A percentile compares a stretch with the other conserved stretches of the same genome.
Conservation (phyloP, 441 rosid genomes). For the Bruguiera hainesii region DNA sequence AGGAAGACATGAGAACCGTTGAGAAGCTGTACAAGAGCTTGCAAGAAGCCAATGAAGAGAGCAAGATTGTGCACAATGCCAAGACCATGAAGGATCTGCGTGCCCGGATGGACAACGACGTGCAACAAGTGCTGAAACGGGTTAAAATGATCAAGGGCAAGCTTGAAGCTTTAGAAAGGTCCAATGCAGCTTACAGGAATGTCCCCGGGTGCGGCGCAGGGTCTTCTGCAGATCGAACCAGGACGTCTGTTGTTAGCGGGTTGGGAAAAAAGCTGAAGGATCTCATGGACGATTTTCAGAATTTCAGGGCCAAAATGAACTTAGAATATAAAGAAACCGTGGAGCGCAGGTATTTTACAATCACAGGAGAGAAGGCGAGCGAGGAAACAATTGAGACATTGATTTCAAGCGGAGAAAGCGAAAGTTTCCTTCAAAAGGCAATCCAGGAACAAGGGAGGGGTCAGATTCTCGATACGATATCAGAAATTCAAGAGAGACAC, state of each 20-base stretch:
- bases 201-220: slow-evolving; percentile 71
- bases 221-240: slow-evolving; percentile 60
- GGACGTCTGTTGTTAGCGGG: slow-evolving; percentile 58
- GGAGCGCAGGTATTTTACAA: slow-evolving; percentile 53
- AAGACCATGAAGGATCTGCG: slow-evolving; percentile 54
- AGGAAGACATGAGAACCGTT: slow-evolving; percentile 48
- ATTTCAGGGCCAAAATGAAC: slow-evolving; percentile 48
- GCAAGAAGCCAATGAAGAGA: slow-evolving; percentile 55
- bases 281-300: slow-evolving; percentile 63
- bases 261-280: slow-evolving; percentile 64
- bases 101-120: slow-evolving; percentile 56
- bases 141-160: slow-evolving; percentile 56
- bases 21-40: slow-evolving; percentile 47
- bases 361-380: slow-evolving; percentile 54
- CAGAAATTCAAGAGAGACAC: slow-evolving; percentile 69
- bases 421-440: slow-evolving; percentile 61
- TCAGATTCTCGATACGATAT: slow-evolving; percentile 55
- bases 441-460: slow-evolving; percentile 76
- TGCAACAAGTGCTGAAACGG: slow-evolving; percentile 43
- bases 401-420: slow-evolving; percentile 70
- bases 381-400: slow-evolving; percentile 57
- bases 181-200: slow-evolving; percentile 48
- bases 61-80: slow-evolving; percentile 59
- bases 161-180: slow-evolving; percentile 55
- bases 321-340: slow-evolving; percentile 59